Evolutionary conservation across 2,329 filamentous ascomycete genomes (phyloP), one percentile per base, ranked within the genome.

Genomic region (Xylariaceae sp.): DNA sequence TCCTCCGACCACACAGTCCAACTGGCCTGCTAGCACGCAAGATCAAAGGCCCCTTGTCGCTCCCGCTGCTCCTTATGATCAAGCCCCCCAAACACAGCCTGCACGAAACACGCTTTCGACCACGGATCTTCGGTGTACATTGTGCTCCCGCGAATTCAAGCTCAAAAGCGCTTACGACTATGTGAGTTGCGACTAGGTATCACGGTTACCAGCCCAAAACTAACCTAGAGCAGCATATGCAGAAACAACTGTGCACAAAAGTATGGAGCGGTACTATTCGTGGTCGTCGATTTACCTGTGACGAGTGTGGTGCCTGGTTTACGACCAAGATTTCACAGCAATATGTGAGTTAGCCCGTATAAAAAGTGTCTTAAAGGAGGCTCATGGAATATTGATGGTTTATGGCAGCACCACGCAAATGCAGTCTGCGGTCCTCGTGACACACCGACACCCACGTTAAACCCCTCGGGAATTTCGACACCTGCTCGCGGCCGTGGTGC

Each of bases 231-330:
- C 53, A 76, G 68, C 73, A 76, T 51, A 55, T 68, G 6, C 65
- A 65, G 40, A 70, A 69, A 40, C 62, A 66, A 18, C 34, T 73
- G 0, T 76, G 73, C 54, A 63, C 61, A 2, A 66, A 61, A 47
- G 53, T 49, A 8, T 61, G 65, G 0, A 57, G 58, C 0, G 56
- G 51, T 5, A 34, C 61, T 0, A 0, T 71, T n/a, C 21, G 32
- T n/a, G 21, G 22, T 16, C 41, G 68, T 55, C 68, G 64, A n/a
- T 73, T 70, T 18, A 61, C 68, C 0, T 82, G 79, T 49, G 56
- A 68, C 1, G 67, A 72, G 45, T 82, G 79, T 43, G 76, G 76
- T 22, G 68, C 72, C 40, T 68, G 69, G 1, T 80, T 82, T 42
- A 66, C 65, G 2, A 74, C 72, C 10, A 58, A 62, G 4, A 69